Evolutionary conservation across 2,329 filamentous ascomycete species (phyloP).

Genomic region (Clonostachys rosea): DNA sequence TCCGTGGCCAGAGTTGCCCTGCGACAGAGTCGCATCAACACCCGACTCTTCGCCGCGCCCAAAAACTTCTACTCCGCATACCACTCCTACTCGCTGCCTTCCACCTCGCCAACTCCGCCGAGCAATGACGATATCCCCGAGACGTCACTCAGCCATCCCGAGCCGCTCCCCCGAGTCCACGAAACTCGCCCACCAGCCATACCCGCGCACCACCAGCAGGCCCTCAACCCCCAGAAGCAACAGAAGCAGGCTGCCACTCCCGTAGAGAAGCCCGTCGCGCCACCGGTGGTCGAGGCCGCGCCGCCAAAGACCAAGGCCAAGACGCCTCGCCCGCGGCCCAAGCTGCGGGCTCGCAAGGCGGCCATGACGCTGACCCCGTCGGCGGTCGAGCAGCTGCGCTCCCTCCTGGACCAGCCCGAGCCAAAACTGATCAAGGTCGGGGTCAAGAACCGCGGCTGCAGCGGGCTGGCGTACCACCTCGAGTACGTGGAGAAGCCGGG

Average conservation of each 20-base stretch:
- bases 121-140: constrained; percentile 38
- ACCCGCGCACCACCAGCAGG: constrained; percentile 6
- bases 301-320: constrained; percentile 60
- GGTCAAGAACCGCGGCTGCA: constrained; percentile 91
- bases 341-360: constrained; percentile 69
- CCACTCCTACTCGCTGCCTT: constrained; percentile 46
- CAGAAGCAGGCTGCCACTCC: constrained; percentile 24
- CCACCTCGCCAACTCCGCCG: constrained; percentile 31
- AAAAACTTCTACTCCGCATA: constrained; percentile 28
- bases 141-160: constrained; percentile 39
- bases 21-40: constrained; percentile 17
- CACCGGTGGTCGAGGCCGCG: constrained; percentile 51
- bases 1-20: constrained; percentile 32
- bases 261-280: neutral
- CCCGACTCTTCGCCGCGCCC: constrained; percentile 11
- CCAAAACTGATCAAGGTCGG: constrained; percentile 93
- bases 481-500: constrained; percentile 93
- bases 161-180: constrained; percentile 41
- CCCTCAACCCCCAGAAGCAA: constrained; percentile 7
- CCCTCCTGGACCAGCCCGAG: constrained; percentile 76
- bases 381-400: constrained; percentile 74
- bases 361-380: constrained; percentile 80
- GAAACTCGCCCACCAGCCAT: constrained; percentile 34
- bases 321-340: constrained; percentile 28
- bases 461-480: constrained; percentile 85